phyloP scores from a whole-genome alignment of 1,139 yeast species.

The Pneumocystis oryctolagi region DNA sequence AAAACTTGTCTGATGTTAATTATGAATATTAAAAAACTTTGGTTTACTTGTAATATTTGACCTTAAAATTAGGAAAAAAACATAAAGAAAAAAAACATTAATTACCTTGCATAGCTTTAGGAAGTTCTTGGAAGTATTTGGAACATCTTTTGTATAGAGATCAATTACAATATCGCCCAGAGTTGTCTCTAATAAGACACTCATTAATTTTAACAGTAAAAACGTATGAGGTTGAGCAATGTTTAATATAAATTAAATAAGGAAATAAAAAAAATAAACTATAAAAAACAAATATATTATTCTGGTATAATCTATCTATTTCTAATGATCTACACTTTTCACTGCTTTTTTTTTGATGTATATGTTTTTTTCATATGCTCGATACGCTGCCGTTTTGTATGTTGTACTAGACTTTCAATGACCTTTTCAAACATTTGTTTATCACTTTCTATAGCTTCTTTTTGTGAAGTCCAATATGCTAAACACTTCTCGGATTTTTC shows the following conservation, averaged over 20 bases:
- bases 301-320: not conserved
- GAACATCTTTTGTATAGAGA: conserved; percentile 27
- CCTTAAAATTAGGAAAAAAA: not conserved
- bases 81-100: not conserved
- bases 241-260: not conserved
- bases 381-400: not conserved
- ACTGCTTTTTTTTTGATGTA: not conserved
- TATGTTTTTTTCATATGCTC: not conserved
- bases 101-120: conserved; percentile 36
- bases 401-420: conserved; percentile 44
- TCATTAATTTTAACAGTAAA: not conserved
- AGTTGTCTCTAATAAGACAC: conserved; percentile 9
- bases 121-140: conserved; percentile 34
- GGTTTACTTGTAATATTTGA: conserved; percentile 33
- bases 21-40: not conserved
- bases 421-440: conserved; percentile 54
- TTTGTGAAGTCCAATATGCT: conserved; percentile 37
- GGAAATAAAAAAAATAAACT: not conserved
- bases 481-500: conserved; percentile 25
- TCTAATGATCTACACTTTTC: not conserved
- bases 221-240: not conserved
- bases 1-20: conserved; percentile 18
- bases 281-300: not conserved
- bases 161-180: conserved; percentile 42
- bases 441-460: conserved; percentile 34